These are phyloP conservation scores for Gryganskiella cystojenkinii DNA, from an alignment of 192 early-diverging fungal species.

Conservation along the genomic window DNA sequence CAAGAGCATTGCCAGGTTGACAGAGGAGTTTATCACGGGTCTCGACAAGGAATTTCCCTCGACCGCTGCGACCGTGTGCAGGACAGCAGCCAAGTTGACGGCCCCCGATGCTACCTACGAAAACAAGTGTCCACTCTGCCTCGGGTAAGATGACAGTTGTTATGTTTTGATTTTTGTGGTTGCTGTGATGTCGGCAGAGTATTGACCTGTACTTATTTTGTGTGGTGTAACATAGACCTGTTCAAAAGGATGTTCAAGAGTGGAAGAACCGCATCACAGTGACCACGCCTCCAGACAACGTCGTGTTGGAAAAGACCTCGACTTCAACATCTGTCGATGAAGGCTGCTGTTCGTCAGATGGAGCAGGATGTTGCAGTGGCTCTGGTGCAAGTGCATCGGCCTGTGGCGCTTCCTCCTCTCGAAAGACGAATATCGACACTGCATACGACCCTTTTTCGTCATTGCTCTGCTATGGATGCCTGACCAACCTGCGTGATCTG, in stretches of 20 bases:
- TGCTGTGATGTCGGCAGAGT: neutral
- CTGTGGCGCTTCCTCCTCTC: neutral
- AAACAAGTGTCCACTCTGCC: slow-evolving; percentile 71
- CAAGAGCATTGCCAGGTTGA: slow-evolving; percentile 66
- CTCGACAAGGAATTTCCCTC: slow-evolving; percentile 87
- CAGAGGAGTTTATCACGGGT: slow-evolving; percentile 82
- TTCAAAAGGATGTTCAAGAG: slow-evolving; percentile 53
- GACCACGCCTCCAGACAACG: slow-evolving; percentile 21
- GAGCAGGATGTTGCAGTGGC: slow-evolving; percentile 12
- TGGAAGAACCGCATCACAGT: slow-evolving; percentile 66
- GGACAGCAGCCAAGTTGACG: slow-evolving; percentile 83
- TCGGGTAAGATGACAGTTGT: slow-evolving; percentile 60
- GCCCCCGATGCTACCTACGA: slow-evolving; percentile 59
- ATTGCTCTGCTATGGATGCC: slow-evolving; percentile 63
- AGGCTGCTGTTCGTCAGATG: slow-evolving; percentile 20
- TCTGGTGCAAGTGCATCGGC: neutral
- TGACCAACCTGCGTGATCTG: slow-evolving; percentile 62
- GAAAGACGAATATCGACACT: neutral
- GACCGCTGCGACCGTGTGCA: slow-evolving; percentile 83
- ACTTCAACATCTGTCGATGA: neutral
- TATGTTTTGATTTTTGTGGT: neutral
- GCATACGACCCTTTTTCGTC: slow-evolving; percentile 41
- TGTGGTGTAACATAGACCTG: slow-evolving; percentile 53
- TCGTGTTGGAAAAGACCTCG: neutral
- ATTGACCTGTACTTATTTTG: neutral